phyloP scores from a whole-genome alignment of 305 asterid species.

The Stenogyne calaminthoides region DNA sequence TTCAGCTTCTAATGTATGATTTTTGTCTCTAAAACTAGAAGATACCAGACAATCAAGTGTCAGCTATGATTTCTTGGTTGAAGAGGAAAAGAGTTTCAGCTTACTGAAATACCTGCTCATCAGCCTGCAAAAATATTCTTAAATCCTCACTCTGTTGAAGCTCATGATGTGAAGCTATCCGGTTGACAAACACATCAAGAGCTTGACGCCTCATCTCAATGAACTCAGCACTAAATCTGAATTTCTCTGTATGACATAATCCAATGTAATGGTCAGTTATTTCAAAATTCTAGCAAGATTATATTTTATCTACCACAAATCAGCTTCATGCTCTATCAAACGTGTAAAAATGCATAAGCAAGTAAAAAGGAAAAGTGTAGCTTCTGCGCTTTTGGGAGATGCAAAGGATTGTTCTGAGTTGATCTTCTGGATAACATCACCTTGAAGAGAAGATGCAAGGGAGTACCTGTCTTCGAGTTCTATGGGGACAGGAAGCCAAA shows the following conservation, averaged over 20 bases:
- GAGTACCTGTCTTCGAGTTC: neutral
- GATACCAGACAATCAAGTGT: conserved; percentile 18
- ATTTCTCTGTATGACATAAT: conserved; percentile 65
- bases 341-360: neutral
- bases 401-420: neutral
- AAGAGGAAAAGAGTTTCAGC: conserved; percentile 22
- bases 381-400: neutral
- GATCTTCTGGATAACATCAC: conserved; percentile 4
- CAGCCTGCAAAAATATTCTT: conserved; percentile 56
- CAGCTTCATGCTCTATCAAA: conserved; percentile 14
- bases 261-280: conserved; percentile 14
- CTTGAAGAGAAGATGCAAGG: conserved; percentile 2
- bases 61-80: conserved; percentile 5
- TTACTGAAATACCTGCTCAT: conserved; percentile 50
- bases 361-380: conserved; percentile 5
- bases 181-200: conserved; percentile 77
- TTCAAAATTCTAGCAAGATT: neutral
- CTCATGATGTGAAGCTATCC: conserved; percentile 86
- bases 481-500: neutral
- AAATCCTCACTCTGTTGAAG: conserved; percentile 81
- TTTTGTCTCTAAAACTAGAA: conserved; percentile 38
- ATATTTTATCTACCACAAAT: conserved; percentile 20
- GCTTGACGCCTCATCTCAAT: conserved; percentile 99
- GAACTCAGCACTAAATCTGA: conserved; percentile 96
- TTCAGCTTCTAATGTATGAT: conserved; percentile 36